These are phyloP conservation scores for Penicillium sp. DNA, from an alignment of 2,329 filamentous ascomycete genomes.

Conservation along the genomic window DNA sequence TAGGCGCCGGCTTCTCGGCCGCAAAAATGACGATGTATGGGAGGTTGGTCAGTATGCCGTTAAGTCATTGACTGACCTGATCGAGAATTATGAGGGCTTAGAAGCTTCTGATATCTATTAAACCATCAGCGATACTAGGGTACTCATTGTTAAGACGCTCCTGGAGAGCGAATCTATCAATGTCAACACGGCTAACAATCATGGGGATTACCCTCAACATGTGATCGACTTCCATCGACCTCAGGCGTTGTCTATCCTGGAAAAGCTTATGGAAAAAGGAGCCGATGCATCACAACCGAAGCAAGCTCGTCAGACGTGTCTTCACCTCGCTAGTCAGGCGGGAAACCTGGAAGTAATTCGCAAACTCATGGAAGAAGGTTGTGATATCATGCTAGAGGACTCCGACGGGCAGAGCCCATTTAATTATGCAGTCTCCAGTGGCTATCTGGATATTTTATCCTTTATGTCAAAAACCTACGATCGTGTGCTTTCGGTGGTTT, in stretches of 20 bases:
- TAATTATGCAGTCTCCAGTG: conserved; percentile 4
- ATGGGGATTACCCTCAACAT: conserved; percentile 15
- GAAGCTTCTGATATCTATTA: conserved; percentile 11
- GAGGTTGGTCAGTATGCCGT: conserved; percentile 8
- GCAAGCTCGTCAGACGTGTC: conserved; percentile 11
- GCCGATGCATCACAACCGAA: conserved; percentile 13
- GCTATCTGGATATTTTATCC: conserved; percentile 2
- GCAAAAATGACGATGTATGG: conserved; percentile 14
- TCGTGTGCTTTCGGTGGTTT: conserved; percentile 4
- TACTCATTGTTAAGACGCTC: conserved; percentile 11
- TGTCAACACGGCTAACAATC: conserved; percentile 14
- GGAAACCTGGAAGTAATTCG: conserved; percentile 15
- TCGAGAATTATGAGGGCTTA: conserved; percentile 8
- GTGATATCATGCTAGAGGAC: conserved; percentile 12
- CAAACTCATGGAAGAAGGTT: conserved; percentile 10
- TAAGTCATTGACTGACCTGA: conserved; percentile 9
- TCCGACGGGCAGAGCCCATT: conserved; percentile 9
- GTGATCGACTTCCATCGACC: conserved; percentile 12
- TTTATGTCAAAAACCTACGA: conserved; percentile 6
- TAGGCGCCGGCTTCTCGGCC: conserved; percentile 10
- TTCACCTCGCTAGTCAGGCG: conserved; percentile 15
- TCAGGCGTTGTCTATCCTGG: conserved; percentile 8
- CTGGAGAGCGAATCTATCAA: conserved; percentile 10
- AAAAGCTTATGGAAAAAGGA: conserved; percentile 13
- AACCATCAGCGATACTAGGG: conserved; percentile 8